Evolutionary conservation across 768 basidiomycete genomes (phyloP).

Genomic region (Russula sp.): DNA sequence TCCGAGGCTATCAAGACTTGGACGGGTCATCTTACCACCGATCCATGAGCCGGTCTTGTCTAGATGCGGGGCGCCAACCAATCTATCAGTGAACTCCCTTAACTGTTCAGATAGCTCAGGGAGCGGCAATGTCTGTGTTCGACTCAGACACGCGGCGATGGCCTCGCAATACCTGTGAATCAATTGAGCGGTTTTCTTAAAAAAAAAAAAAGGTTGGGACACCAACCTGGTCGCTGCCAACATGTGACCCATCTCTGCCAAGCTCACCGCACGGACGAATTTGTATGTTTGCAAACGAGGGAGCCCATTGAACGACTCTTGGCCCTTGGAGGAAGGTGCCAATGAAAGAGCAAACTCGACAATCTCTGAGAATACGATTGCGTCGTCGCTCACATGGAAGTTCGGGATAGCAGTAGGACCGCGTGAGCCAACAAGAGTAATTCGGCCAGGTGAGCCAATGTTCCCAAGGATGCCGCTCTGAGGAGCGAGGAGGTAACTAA

Average conservation of each 20-base stretch:
- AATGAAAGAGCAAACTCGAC: constrained; percentile 85
- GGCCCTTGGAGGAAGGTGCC: constrained; percentile 66
- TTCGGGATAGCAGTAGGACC: constrained; percentile 44
- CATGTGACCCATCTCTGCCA: constrained; percentile 79
- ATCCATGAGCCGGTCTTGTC: constrained; percentile 87
- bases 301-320: constrained; percentile 76
- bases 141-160: constrained; percentile 57
- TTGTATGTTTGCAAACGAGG: constrained; percentile 86
- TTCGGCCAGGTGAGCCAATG: constrained; percentile 55
- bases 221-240: constrained; percentile 66
- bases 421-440: constrained; percentile 66
- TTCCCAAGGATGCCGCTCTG: constrained; percentile 72
- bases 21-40: constrained; percentile 75
- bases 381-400: constrained; percentile 61
- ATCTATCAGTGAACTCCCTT: constrained; percentile 69
- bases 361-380: constrained; percentile 82
- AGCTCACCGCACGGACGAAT: constrained; percentile 62
- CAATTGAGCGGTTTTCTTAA: background rate
- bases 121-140: constrained; percentile 61
- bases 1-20: constrained; percentile 86
- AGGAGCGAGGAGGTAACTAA: constrained; percentile 80
- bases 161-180: constrained; percentile 88
- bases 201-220: constrained; percentile 18
- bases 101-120: constrained; percentile 63
- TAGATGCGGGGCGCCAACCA: constrained; percentile 60